A percentile compares a stretch with the other conserved stretches of the same genome.
phyloP scores from a whole-genome alignment of 2,329 filamentous ascomycete species.

The Lachnellula subtilissima region DNA sequence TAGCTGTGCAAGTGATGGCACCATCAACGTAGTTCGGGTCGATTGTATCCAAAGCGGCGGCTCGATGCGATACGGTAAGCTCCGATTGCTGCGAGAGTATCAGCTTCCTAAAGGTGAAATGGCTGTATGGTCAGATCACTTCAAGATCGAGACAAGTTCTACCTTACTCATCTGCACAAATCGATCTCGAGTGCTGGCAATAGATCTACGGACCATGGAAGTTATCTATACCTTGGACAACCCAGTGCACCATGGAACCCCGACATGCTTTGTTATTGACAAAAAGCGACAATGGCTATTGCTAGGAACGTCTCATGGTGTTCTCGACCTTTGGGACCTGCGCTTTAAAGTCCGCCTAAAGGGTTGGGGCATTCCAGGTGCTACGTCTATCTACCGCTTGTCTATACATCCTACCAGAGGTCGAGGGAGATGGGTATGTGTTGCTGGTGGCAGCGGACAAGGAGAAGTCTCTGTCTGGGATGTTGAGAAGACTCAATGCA shows the following conservation, averaged over 20 bases:
- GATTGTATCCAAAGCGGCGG: constrained; percentile 54
- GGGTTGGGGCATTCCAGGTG: constrained; percentile 81
- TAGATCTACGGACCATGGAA: constrained; percentile 84
- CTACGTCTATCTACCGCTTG: constrained; percentile 74
- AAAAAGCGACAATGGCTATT: constrained; percentile 84
- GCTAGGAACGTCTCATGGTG: constrained; percentile 85
- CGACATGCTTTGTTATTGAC: constrained; percentile 88
- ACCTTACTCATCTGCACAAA: constrained; percentile 83
- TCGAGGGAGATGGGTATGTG: constrained; percentile 78
- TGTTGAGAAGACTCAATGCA: constrained; percentile 80
- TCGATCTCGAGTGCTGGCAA: constrained; percentile 72
- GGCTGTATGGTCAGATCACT: constrained; percentile 89
- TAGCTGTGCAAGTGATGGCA: constrained; percentile 85
- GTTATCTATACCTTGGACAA: constrained; percentile 77
- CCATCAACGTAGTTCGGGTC: constrained; percentile 75
- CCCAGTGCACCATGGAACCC: constrained; percentile 84
- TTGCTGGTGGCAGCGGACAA: constrained; percentile 79
- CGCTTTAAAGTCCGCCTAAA: constrained; percentile 87
- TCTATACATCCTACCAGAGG: constrained; percentile 73
- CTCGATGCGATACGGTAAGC: constrained; percentile 71
- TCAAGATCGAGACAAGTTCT: constrained; percentile 76
- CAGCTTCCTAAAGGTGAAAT: constrained; percentile 69
- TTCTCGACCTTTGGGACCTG: constrained; percentile 92
- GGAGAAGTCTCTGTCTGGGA: constrained; percentile 96
- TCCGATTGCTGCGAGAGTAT: constrained; percentile 73